These are phyloP conservation scores for Cordyceps pruinosa DNA, from an alignment of 2,329 filamentous ascomycete genomes.

Conservation along the genomic window DNA sequence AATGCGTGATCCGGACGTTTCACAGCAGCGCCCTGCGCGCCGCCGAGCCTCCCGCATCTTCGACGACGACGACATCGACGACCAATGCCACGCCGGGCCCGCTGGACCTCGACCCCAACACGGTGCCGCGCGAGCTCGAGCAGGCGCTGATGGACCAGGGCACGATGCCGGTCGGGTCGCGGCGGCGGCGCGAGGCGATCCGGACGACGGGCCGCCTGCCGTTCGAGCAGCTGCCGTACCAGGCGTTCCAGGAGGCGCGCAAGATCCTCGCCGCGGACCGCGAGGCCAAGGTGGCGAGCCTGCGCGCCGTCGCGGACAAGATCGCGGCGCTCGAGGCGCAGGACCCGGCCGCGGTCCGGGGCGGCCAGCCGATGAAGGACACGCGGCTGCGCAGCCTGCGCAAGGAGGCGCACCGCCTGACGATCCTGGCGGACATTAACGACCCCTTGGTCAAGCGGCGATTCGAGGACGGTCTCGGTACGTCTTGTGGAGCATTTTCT, in stretches of 20 bases:
- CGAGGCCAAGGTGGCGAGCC: constrained; percentile 68
- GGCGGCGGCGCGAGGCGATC: constrained; percentile 71
- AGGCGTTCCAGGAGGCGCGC: constrained; percentile 94
- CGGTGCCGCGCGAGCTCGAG: constrained; percentile 49
- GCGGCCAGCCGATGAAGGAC: constrained; percentile 34
- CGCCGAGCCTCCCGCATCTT: constrained; percentile 20
- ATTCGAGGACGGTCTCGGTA: constrained; percentile 88
- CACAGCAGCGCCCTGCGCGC: constrained; percentile 27
- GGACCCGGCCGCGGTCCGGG: constrained; percentile 48
- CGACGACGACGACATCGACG: constrained; percentile 11
- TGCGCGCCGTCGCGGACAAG: constrained; percentile 58
- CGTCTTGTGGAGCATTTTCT: constrained; percentile 19
- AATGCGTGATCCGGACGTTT: constrained; percentile 32
- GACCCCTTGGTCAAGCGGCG: constrained; percentile 88
- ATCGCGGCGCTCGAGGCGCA: constrained; percentile 60
- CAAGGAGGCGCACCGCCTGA: constrained; percentile 62
- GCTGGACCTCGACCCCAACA: constrained; percentile 55
- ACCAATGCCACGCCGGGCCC: constrained; percentile 25
- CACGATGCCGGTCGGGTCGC: constrained; percentile 70
- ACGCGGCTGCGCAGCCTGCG: constrained; percentile 7
- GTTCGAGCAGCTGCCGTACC: constrained; percentile 91
- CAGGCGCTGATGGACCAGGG: constrained; percentile 66
- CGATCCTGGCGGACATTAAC: constrained; percentile 90
- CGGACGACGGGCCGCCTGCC: constrained; percentile 61
- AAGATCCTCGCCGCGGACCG: constrained; percentile 75